Conservation (phyloP, 495 filamentous ascomycete genomes). For the Hypoxylon cercidicola region DNA sequence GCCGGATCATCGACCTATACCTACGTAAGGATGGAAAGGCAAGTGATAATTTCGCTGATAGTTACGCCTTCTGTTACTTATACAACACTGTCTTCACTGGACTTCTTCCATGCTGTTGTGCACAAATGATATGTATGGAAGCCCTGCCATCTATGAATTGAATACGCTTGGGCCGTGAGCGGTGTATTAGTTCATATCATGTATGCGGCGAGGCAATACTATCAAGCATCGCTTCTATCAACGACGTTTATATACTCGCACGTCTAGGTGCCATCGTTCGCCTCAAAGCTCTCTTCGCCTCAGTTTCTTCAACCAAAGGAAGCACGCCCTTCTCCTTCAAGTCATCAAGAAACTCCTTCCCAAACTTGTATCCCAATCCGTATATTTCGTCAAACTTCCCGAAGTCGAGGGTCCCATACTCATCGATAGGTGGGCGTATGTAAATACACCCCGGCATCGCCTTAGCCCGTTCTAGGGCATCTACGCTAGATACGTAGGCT, state of each 20-base stretch:
- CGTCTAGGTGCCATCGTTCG: constrained; percentile 93
- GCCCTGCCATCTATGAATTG: no score
- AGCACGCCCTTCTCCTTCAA: constrained; percentile 80
- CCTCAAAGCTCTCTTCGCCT: constrained; percentile 87
- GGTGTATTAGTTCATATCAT: neutral
- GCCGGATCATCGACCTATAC: no score
- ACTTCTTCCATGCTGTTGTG: neutral
- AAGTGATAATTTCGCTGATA: no score
- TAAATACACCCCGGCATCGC: constrained; percentile 86
- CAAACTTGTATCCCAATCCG: constrained; percentile 84
- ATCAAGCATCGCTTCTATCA: constrained; percentile 8
- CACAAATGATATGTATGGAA: no score
- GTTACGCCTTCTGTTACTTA: no score
- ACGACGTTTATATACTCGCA: constrained; percentile 76
- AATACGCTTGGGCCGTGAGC: neutral
- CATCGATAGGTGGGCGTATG: constrained; percentile 94
- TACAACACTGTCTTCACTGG: neutral
- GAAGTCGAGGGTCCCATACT: constrained; percentile 95
- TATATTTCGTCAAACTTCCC: constrained; percentile 98
- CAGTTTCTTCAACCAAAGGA: constrained; percentile 73
- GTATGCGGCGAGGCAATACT: neutral
- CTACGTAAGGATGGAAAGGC: no score
- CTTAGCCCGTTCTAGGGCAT: constrained; percentile 94
- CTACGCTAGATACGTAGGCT: constrained; percentile 92
- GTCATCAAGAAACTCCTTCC: constrained; percentile 77